Evolutionary conservation across 2,329 filamentous ascomycete genomes (phyloP).

Genomic region (Emydomyces testavorans): DNA sequence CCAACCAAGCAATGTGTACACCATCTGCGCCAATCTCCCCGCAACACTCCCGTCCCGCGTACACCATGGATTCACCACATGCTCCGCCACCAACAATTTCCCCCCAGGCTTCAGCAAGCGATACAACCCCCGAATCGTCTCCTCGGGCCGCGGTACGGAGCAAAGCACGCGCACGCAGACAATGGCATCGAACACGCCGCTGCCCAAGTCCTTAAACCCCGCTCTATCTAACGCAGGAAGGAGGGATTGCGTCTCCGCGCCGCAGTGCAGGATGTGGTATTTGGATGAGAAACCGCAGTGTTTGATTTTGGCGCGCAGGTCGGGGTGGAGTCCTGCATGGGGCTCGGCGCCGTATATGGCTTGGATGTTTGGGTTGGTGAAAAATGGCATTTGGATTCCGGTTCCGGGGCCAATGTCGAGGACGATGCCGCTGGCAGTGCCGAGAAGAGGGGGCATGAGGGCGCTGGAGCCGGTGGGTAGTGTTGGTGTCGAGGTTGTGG

Average conservation of each 20-base stretch:
- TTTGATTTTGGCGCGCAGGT: constrained; percentile 33
- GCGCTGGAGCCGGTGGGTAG: constrained; percentile 24
- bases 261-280: constrained; percentile 41
- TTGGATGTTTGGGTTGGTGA: constrained; percentile 34
- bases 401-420: constrained; percentile 44
- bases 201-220: constrained; percentile 19
- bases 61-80: constrained; percentile 43
- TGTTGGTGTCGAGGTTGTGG: constrained; percentile 10
- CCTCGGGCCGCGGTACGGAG: constrained; percentile 40
- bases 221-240: constrained; percentile 35
- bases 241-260: constrained; percentile 39
- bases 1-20: constrained; percentile 41
- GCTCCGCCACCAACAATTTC: constrained; percentile 44
- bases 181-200: constrained; percentile 43
- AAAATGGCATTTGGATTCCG: constrained; percentile 40
- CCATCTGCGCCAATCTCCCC: constrained; percentile 37
- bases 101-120: constrained; percentile 44
- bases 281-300: constrained; percentile 35
- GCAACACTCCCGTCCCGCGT: constrained; percentile 36
- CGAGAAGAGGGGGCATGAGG: constrained; percentile 34
- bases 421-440: constrained; percentile 33
- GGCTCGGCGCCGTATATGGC: constrained; percentile 47
- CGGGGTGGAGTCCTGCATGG: constrained; percentile 37
- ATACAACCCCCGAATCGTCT: constrained; percentile 40
- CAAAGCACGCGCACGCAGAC: constrained; percentile 46